Conservation (phyloP, 345 rosid genomes). For the Eucalyptus urophylla region DNA sequence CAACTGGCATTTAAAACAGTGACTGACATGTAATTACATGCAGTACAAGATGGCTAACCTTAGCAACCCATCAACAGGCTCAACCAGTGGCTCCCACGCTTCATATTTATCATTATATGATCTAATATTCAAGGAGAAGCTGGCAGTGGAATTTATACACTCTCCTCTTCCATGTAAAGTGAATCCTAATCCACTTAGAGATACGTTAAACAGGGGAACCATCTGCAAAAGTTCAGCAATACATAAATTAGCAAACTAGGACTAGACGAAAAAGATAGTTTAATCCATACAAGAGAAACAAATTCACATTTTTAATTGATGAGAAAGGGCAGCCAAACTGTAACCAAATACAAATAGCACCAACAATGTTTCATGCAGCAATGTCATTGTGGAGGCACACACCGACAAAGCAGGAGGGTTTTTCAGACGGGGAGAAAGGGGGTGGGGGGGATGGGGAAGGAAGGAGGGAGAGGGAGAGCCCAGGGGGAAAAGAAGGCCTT, state of each 20-base stretch:
- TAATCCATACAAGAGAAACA: neutral
- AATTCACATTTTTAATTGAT: neutral
- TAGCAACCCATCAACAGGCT: conserved; percentile 72
- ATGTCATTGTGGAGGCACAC: neutral
- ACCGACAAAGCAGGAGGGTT: neutral
- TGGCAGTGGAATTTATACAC: conserved; percentile 55
- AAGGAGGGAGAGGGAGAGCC: neutral
- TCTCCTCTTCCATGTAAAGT: conserved; percentile 59
- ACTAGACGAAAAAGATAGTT: neutral
- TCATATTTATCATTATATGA: conserved; percentile 91
- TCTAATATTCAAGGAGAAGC: conserved; percentile 75
- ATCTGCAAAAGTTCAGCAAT: conserved; percentile 36
- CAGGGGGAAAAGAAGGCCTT: neutral
- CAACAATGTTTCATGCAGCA: neutral
- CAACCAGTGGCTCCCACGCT: conserved; percentile 94
- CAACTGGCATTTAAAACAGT: neutral
- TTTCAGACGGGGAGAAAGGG: neutral
- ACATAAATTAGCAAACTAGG: neutral
- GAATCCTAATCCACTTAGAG: conserved; percentile 64
- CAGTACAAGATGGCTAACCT: conserved; percentile 27
- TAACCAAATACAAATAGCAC: neutral
- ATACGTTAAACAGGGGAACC: conserved; percentile 87
- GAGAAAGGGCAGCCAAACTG: neutral
- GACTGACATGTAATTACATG: neutral
- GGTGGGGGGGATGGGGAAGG: neutral